phyloP scores from a whole-genome alignment of 257 asterid genomes.

The Agastache rugosa region DNA sequence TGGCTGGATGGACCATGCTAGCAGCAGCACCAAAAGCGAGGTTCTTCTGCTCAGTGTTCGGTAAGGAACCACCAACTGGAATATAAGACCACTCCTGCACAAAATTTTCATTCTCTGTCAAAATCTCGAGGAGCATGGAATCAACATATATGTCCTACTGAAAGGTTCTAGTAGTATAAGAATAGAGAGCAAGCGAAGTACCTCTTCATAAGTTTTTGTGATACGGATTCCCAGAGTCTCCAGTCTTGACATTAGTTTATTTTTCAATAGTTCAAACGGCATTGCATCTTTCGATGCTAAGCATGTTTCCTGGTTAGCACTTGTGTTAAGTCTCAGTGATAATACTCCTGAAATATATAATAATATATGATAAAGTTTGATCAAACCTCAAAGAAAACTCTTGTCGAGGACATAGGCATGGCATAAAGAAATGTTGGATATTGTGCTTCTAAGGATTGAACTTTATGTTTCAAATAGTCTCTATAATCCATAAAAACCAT shows the following conservation, averaged over 20 bases:
- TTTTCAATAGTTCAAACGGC: constrained; percentile 88
- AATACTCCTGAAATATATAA: neutral
- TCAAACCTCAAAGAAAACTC: constrained; percentile 90
- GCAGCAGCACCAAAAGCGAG: constrained; percentile 99
- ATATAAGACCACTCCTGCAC: constrained; percentile 97
- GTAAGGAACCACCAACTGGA: constrained; percentile 99
- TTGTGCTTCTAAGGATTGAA: constrained; percentile 62
- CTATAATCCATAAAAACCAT: constrained; percentile 99
- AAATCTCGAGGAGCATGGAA: neutral
- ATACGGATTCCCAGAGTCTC: constrained; percentile 89
- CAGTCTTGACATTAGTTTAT: constrained; percentile 81
- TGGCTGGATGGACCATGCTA: constrained; percentile 99
- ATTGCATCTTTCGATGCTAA: constrained; percentile 95
- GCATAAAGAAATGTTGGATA: constrained; percentile 98
- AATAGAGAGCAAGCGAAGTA: constrained; percentile 36
- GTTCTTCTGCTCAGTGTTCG: constrained; percentile 92
- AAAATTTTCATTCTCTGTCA: constrained; percentile 22
- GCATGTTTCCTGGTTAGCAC: constrained; percentile 82
- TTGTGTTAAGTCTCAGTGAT: constrained; percentile 19
- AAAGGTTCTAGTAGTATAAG: neutral
- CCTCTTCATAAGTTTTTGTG: constrained; percentile 85
- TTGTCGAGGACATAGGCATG: constrained; percentile 86
- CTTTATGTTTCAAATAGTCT: constrained; percentile 60
- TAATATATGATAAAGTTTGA: constrained; percentile 14
- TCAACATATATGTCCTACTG: neutral